Conservation (phyloP, 1,139 yeast species). For the Sugiyamaella neomexicana region DNA sequence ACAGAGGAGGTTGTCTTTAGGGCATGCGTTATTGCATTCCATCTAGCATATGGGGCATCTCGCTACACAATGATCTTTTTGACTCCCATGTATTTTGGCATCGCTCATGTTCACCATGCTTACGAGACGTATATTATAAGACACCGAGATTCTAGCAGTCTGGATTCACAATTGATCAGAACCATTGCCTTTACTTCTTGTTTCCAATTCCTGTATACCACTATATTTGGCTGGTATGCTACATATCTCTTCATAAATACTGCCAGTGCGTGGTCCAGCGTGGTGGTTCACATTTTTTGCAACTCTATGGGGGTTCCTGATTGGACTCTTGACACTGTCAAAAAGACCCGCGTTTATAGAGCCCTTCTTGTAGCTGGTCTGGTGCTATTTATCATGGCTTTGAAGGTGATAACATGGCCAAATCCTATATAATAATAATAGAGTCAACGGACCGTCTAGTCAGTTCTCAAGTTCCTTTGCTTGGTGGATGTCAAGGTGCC, state of each 20-base stretch:
- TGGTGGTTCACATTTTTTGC: conserved; percentile 69
- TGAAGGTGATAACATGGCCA: conserved; percentile 10
- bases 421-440: conserved; percentile 4
- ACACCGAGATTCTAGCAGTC: background rate
- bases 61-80: conserved; percentile 40
- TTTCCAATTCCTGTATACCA: conserved; percentile 71
- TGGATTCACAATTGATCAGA: background rate
- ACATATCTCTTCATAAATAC: conserved; percentile 56
- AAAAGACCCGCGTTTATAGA: conserved; percentile 43
- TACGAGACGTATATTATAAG: conserved; percentile 47
- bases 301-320: conserved; percentile 78
- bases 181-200: conserved; percentile 42
- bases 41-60: conserved; percentile 28
- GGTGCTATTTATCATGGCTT: conserved; percentile 38
- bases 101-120: conserved; percentile 92
- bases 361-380: conserved; percentile 49
- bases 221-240: conserved; percentile 76
- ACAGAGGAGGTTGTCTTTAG: conserved; percentile 88
- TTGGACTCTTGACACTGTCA: conserved; percentile 32
- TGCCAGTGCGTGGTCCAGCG: conserved; percentile 61
- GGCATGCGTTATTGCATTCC: conserved; percentile 53
- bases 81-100: conserved; percentile 75
- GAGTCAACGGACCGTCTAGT: background rate
- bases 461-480: too few species aligned
- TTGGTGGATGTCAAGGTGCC: too few species aligned